Percentiles rank a stretch among this genome's conserved stretches.
Conservation (phyloP, 441 rosid genomes). For the Lepidium campestre region DNA sequence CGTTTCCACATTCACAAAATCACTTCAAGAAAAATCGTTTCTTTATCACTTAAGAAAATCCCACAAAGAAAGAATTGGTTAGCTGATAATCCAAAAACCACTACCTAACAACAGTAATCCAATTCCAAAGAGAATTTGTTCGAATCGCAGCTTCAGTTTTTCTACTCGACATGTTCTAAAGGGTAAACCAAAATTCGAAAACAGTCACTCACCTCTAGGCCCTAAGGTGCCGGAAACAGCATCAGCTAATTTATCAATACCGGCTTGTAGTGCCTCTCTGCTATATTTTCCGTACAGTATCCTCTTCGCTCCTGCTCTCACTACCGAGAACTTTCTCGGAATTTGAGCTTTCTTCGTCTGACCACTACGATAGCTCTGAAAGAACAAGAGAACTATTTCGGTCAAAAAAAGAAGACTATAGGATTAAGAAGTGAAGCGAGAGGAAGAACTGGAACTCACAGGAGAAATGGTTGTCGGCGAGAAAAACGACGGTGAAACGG, state of each 20-base stretch:
- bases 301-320: conserved; percentile 70
- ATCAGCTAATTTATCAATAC: conserved; percentile 85
- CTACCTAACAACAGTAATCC: neutral
- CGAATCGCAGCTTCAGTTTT: neutral
- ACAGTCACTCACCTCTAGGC: conserved; percentile 54
- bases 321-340: conserved; percentile 42
- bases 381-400: neutral
- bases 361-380: conserved; percentile 37
- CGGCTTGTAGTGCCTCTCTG: conserved; percentile 66
- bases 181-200: neutral
- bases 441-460: neutral
- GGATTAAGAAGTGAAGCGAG: neutral
- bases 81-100: neutral
- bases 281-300: conserved; percentile 63
- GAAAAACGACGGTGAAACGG: conserved; percentile 24
- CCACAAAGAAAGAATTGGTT: neutral
- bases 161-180: neutral
- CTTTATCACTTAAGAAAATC: neutral
- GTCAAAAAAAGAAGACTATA: neutral
- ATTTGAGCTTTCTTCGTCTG: conserved; percentile 24
- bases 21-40: neutral
- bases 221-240: conserved; percentile 87
- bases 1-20: conserved; percentile 16
- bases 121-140: neutral
- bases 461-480: conserved; percentile 9